phyloP scores from a whole-genome alignment of 139 green algal genomes.

The Zygnema cylindricum region DNA sequence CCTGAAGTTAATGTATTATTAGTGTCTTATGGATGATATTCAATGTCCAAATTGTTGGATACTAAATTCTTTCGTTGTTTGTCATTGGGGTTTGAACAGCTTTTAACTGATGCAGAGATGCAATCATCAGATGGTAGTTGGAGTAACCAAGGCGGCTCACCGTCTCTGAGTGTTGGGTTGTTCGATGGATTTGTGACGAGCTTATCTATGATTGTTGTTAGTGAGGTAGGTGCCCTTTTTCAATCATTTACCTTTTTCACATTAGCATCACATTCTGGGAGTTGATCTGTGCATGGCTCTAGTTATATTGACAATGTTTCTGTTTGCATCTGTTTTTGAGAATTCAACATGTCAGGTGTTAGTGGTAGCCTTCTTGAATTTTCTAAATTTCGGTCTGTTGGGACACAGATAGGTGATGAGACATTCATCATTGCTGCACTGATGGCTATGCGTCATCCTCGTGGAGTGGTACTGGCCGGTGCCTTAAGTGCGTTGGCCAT shows the following conservation, averaged over 20 bases:
- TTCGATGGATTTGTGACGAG: conserved; percentile 40
- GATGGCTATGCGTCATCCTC: conserved; percentile 70
- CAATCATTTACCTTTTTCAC: background rate
- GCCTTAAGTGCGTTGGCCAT: conserved; percentile 63
- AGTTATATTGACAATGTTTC: background rate
- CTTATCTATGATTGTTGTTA: conserved; percentile 57
- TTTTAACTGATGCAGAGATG: too few relatives aligned
- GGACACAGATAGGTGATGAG: conserved; percentile 67
- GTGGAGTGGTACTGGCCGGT: conserved; percentile 61
- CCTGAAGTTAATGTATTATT: too few relatives aligned
- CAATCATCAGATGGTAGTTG: too few relatives aligned
- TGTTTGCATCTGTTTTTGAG: background rate
- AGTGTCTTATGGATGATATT: too few relatives aligned
- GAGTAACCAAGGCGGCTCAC: too few relatives aligned
- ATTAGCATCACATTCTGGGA: background rate
- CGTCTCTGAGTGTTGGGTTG: too few relatives aligned
- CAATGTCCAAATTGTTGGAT: too few relatives aligned
- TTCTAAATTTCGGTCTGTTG: background rate
- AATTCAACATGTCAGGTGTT: background rate
- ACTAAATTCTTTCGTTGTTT: too few relatives aligned
- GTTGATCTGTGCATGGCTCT: background rate
- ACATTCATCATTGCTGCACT: conserved; percentile 74
- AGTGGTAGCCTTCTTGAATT: background rate
- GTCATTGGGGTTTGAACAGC: too few relatives aligned
- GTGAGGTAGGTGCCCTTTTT: conserved; percentile 6